Conservation (phyloP, 208 protist genomes). For the Novymonas esmeraldas region DNA sequence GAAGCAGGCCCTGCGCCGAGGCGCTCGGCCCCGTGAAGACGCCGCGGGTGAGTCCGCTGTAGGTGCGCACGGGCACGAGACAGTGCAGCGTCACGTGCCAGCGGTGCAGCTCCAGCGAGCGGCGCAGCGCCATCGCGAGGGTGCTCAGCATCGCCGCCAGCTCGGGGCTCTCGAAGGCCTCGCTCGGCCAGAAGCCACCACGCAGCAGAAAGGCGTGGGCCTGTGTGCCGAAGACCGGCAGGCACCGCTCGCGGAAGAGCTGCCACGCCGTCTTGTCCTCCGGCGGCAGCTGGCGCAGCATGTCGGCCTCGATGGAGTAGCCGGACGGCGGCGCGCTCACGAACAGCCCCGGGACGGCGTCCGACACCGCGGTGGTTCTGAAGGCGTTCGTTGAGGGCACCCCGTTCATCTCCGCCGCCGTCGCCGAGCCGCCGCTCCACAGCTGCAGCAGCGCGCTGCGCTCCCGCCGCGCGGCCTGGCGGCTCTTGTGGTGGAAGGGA, state of each 20-base stretch:
- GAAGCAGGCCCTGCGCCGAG: constrained; percentile 56
- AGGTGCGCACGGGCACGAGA: constrained; percentile 81
- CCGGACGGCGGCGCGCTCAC: neutral
- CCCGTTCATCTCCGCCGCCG: constrained; percentile 16
- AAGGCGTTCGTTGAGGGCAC: neutral
- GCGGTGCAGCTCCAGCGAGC: constrained; percentile 83
- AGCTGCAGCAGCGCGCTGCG: constrained; percentile 66
- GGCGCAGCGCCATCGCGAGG: constrained; percentile 78
- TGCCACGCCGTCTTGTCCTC: constrained; percentile 90
- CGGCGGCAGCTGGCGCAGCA: constrained; percentile 65
- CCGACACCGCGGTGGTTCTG: neutral
- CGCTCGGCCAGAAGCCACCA: constrained; percentile 88
- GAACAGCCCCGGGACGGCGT: no score
- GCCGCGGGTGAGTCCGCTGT: constrained; percentile 77
- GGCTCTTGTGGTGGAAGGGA: constrained; percentile 90
- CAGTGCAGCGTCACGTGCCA: constrained; percentile 88
- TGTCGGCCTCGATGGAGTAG: constrained; percentile 43
- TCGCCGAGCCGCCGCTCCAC: constrained; percentile 55
- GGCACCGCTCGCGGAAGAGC: constrained; percentile 84
- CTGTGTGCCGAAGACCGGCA: constrained; percentile 72
- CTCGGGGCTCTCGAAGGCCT: constrained; percentile 83
- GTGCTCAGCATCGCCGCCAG: constrained; percentile 72
- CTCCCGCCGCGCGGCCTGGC: constrained; percentile 67
- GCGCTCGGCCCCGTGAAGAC: constrained; percentile 82
- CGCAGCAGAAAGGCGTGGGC: constrained; percentile 86